Conservation (phyloP, 495 filamentous ascomycete genomes). For the Corynascus novoguineensis region DNA sequence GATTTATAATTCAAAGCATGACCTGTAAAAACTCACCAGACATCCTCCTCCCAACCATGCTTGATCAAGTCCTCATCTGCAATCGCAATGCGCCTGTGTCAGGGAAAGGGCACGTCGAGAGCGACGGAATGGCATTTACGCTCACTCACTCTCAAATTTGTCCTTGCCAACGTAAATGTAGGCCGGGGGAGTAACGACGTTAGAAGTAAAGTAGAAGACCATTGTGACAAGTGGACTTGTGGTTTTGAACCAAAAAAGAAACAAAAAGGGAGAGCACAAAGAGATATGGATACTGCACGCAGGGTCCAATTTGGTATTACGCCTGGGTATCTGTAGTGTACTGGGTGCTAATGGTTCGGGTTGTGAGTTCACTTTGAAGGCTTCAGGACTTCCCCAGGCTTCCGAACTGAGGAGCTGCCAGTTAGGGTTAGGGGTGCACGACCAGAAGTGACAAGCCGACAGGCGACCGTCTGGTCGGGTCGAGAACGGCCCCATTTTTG, state of each 20-base stretch:
- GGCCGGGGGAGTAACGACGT: constrained; percentile 61
- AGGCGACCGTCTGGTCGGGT: neutral
- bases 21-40: constrained; percentile 61
- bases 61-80: constrained; percentile 94
- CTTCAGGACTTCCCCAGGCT: too few species aligned
- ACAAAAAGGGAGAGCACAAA: neutral
- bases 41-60: constrained; percentile 86
- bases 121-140: neutral
- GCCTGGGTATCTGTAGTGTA: too few species aligned
- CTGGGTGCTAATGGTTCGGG: too few species aligned
- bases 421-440: too few species aligned
- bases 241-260: too few species aligned
- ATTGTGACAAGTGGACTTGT: constrained; percentile 40
- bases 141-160: constrained; percentile 89
- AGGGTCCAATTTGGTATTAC: too few species aligned
- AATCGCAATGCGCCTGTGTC: neutral
- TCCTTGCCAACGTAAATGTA: constrained; percentile 96
- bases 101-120: neutral
- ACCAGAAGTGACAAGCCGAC: too few species aligned
- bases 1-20: neutral
- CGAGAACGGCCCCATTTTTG: neutral
- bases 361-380: too few species aligned
- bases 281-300: neutral
- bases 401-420: too few species aligned
- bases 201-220: constrained; percentile 96